Percentiles rank a stretch among this genome's conserved stretches.
Conservation (phyloP, 768 basidiomycete species). For the Mycena olivaceomarginata region DNA sequence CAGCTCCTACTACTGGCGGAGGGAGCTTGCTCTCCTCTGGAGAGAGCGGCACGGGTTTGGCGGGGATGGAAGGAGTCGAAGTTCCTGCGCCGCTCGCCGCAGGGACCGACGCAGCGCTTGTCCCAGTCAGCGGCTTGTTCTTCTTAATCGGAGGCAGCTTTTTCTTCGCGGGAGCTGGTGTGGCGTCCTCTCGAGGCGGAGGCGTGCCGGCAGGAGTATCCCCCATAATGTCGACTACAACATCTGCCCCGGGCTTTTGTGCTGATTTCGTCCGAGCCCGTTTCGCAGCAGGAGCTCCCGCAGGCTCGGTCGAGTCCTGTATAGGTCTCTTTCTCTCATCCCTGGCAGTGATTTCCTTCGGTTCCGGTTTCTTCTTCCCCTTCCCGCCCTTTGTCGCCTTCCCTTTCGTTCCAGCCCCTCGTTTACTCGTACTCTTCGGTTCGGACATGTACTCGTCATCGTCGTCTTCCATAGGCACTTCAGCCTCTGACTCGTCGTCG, state of each 20-base stretch:
- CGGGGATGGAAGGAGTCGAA: constrained; percentile 24
- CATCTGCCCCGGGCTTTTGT: constrained; percentile 56
- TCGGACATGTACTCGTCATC: constrained; percentile 48
- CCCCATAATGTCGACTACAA: constrained; percentile 56
- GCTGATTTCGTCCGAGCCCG: constrained; percentile 55
- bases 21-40: constrained; percentile 53
- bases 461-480: constrained; percentile 45
- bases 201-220: constrained; percentile 53
- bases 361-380: constrained; percentile 57
- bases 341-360: constrained; percentile 60
- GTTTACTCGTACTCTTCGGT: constrained; percentile 42
- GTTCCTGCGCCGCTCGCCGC: constrained; percentile 50
- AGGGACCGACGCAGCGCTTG: constrained; percentile 50
- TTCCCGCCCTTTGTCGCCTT: constrained; percentile 51
- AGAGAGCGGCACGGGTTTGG: constrained; percentile 50
- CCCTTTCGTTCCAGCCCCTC: constrained; percentile 49
- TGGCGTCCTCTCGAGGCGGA: constrained; percentile 54
- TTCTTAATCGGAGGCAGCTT: constrained; percentile 85
- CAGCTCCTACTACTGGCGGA: constrained; percentile 45
- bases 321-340: constrained; percentile 61
- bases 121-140: constrained; percentile 62
- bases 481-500: constrained; percentile 44
- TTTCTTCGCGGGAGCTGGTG: constrained; percentile 70
- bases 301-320: constrained; percentile 34
- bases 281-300: constrained; percentile 52